phyloP scores from a whole-genome alignment of 352 stramenopile species.

The Phytopythium oedochilum region DNA sequence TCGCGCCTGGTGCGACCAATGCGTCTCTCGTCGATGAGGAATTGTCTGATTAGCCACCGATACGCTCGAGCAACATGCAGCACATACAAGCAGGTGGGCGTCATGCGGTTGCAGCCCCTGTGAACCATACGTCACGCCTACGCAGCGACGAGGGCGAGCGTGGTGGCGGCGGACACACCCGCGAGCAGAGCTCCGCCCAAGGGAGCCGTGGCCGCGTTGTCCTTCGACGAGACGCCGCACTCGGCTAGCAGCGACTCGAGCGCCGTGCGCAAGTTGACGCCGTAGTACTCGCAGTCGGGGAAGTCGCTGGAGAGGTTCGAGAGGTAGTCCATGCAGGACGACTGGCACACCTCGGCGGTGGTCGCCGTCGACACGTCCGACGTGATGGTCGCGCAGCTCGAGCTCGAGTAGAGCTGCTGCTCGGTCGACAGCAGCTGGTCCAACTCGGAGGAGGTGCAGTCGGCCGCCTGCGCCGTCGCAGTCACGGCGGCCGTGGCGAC shows the following conservation, averaged over 20 bases:
- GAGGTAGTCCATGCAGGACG: not conserved
- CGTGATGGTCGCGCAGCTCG: not conserved
- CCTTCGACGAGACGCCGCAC: not conserved
- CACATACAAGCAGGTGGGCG: too few relatives aligned
- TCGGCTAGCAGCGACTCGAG: not conserved
- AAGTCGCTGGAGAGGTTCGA: not conserved
- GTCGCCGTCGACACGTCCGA: not conserved
- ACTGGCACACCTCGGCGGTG: not conserved
- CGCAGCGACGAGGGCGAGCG: not conserved
- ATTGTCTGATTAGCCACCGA: too few relatives aligned
- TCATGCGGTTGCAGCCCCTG: too few relatives aligned
- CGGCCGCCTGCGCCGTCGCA: not conserved
- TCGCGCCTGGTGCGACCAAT: too few relatives aligned
- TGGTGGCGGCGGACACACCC: not conserved
- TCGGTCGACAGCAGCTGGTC: not conserved
- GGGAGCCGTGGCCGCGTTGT: not conserved
- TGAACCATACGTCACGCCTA: not conserved
- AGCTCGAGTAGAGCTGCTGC: not conserved
- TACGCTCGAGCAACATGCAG: too few relatives aligned
- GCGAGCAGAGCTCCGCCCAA: not conserved
- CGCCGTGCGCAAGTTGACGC: not conserved
- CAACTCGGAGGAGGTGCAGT: not conserved
- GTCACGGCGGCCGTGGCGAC: not conserved
- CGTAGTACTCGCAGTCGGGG: not conserved
- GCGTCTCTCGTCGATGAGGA: too few relatives aligned